Evolutionary conservation across 495 filamentous ascomycete species (phyloP).

Genomic region (Choiromyces venosus): DNA sequence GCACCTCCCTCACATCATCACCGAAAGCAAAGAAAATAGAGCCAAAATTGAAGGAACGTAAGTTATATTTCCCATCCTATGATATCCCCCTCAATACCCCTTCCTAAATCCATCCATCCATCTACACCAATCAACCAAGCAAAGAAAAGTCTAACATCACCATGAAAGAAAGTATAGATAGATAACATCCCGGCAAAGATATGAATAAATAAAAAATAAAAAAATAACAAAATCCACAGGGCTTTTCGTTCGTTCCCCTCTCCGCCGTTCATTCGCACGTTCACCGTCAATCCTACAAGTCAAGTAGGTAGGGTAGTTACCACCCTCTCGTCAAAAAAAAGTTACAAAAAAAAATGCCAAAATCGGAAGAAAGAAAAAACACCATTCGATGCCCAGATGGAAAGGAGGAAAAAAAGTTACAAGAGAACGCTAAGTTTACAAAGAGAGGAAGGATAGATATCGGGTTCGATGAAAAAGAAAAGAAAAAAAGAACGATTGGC

Average conservation of each 20-base stretch:
- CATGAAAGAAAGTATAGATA: conserved; percentile 11
- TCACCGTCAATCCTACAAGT: not conserved
- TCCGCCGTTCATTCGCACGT: not conserved
- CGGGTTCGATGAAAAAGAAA: not conserved
- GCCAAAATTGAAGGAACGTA: not conserved
- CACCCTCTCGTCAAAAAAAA: not conserved
- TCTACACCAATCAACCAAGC: conserved; percentile 11
- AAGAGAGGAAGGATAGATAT: not conserved
- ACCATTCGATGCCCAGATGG: not conserved
- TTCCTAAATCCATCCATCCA: not conserved
- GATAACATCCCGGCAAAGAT: conserved; percentile 2
- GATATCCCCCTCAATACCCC: not conserved
- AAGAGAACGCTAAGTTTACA: conserved; percentile 1
- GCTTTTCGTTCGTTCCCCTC: not conserved
- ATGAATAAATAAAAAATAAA: not conserved
- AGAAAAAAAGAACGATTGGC: not conserved
- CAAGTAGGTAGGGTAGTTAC: not conserved
- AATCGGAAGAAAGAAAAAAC: conserved; percentile 1
- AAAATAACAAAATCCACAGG: not conserved
- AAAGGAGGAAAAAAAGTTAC: not conserved
- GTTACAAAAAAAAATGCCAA: not conserved
- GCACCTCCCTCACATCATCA: too few species aligned
- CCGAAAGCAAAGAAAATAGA: not conserved
- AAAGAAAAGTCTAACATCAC: conserved; percentile 2
- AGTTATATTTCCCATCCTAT: not conserved